Evolutionary conservation across 148 eudicot genomes (phyloP).

Genomic region (Heliamphora exappendiculata): DNA sequence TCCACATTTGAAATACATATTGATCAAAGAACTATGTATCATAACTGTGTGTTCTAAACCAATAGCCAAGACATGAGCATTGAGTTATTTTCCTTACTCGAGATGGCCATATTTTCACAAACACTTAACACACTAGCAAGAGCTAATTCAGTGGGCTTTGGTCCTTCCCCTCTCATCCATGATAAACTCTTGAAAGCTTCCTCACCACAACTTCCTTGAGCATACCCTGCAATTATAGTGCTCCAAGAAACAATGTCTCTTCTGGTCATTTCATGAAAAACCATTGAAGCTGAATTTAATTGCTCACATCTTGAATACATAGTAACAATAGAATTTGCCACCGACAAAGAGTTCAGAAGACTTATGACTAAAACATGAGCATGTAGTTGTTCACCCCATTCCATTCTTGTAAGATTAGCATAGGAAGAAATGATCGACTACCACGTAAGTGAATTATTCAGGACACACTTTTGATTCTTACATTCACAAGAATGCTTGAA

Average conservation of each 20-base stretch:
- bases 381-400: constrained; percentile 66
- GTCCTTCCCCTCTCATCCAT: constrained; percentile 70
- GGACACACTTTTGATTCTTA: constrained; percentile 46
- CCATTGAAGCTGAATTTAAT: constrained; percentile 29
- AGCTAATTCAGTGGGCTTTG: too few relatives aligned
- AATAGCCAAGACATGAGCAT: constrained; percentile 51
- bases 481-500: too few relatives aligned
- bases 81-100: constrained; percentile 78
- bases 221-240: too few relatives aligned
- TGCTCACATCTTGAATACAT: constrained; percentile 69
- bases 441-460: constrained; percentile 70
- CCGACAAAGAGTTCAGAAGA: constrained; percentile 41
- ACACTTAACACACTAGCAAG: constrained; percentile 62
- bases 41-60: too few relatives aligned
- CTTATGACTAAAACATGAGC: constrained; percentile 50
- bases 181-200: constrained; percentile 58
- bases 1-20: constrained; percentile 86
- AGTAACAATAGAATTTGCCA: constrained; percentile 68
- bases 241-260: too few relatives aligned
- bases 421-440: constrained; percentile 58
- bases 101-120: constrained; percentile 70
- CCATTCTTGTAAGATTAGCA: constrained; percentile 26
- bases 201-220: constrained; percentile 64
- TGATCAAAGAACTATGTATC: constrained; percentile 60
- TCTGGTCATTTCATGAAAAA: constrained; percentile 45